Percentiles rank a stretch among this genome's conserved stretches.
These are phyloP conservation scores for Starmerella khaoyaiensis DNA, from an alignment of 805 yeast species.

Conservation along the genomic window DNA sequence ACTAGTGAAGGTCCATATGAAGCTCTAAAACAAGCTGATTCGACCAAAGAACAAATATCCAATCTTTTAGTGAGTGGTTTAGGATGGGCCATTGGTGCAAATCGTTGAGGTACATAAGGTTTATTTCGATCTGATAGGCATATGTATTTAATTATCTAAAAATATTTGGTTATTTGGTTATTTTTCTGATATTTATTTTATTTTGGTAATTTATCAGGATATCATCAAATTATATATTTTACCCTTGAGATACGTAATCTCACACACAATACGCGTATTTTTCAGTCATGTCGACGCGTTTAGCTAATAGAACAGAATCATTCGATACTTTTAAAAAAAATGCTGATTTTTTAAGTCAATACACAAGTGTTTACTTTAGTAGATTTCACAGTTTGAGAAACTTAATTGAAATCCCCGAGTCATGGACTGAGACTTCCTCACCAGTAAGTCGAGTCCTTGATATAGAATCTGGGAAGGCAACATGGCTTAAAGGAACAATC, in stretches of 20 bases:
- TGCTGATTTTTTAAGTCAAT: slow-evolving; percentile 33
- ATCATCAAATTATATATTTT: too few relatives aligned
- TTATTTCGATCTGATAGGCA: too few relatives aligned
- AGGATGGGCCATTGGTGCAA: slow-evolving; percentile 55
- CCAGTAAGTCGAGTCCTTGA: slow-evolving; percentile 43
- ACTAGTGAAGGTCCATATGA: neutral
- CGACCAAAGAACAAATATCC: slow-evolving; percentile 34
- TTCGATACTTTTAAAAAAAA: slow-evolving; percentile 10
- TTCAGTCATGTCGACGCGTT: too few relatives aligned
- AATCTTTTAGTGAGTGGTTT: slow-evolving; percentile 42
- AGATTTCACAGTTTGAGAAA: slow-evolving; percentile 40
- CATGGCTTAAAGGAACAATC: slow-evolving; percentile 81
- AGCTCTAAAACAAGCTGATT: neutral
- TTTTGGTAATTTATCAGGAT: too few relatives aligned
- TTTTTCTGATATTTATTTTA: too few relatives aligned
- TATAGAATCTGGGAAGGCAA: slow-evolving; percentile 43
- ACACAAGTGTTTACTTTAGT: slow-evolving; percentile 41
- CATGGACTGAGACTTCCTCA: slow-evolving; percentile 45
- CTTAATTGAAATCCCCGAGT: slow-evolving; percentile 36
- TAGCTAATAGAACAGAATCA: slow-evolving; percentile 13
- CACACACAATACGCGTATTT: too few relatives aligned
- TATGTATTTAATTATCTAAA: too few relatives aligned
- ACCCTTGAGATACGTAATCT: too few relatives aligned
- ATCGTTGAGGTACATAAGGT: too few relatives aligned
- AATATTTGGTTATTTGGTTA: too few relatives aligned